phyloP scores from a whole-genome alignment of 1,284 basidiomycete species.

The Apiotrichum gracile region DNA sequence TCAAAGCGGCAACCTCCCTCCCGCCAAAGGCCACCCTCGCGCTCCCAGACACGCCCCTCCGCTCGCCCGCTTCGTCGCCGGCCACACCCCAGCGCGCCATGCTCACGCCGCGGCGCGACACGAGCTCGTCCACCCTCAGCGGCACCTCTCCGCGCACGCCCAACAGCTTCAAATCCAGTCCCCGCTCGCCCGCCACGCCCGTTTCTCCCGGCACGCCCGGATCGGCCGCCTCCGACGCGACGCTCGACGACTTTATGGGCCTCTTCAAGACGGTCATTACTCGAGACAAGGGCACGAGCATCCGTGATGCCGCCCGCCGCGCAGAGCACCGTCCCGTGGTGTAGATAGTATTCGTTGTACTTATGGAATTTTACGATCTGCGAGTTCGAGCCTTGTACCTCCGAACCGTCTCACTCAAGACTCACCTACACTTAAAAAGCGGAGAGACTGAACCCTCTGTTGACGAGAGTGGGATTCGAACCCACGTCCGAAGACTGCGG shows the following conservation, averaged over 20 bases:
- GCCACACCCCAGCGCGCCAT: not conserved
- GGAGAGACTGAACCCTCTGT: too few species aligned
- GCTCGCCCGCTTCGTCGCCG: not conserved
- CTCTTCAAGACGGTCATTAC: slow-evolving; percentile 10
- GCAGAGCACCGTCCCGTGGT: not conserved
- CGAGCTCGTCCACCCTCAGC: not conserved
- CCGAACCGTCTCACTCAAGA: too few species aligned
- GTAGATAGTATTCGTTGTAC: too few species aligned
- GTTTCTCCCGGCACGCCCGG: slow-evolving; percentile 19
- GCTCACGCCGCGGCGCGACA: not conserved
- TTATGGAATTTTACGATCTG: too few species aligned
- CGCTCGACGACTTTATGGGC: slow-evolving; percentile 9
- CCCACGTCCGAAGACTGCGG: too few species aligned
- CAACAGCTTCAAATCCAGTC: not conserved
- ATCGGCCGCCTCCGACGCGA: slow-evolving; percentile 4
- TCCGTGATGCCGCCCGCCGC: slow-evolving; percentile 3
- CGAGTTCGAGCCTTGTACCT: too few species aligned
- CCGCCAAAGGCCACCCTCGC: not conserved
- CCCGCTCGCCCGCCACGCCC: not conserved
- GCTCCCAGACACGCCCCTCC: not conserved
- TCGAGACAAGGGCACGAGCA: slow-evolving; percentile 9
- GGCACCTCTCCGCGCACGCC: not conserved
- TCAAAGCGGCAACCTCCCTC: not conserved
- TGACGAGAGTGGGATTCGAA: too few species aligned
- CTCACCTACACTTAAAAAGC: too few species aligned